Evolutionary conservation across 2,329 filamentous ascomycete species (phyloP), one percentile per base, ranked within the genome.

Genomic region (Juglanconis oblonga): DNA sequence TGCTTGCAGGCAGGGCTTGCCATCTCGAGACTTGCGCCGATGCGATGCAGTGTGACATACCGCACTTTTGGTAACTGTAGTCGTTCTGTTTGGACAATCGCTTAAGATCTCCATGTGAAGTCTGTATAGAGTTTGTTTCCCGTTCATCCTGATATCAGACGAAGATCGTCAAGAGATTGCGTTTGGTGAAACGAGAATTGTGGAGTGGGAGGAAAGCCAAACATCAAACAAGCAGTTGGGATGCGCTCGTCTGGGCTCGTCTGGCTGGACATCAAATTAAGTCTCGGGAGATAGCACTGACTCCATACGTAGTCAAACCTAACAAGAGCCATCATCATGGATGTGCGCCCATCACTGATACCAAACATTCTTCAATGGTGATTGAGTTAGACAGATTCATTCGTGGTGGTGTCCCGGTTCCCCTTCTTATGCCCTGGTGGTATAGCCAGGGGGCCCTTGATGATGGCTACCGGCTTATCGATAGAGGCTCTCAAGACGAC

Each of bases 401-500:
- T 24, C 24, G 24, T 24, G 24, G 24, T 24, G 31, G 17, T 24
- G 31, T 33, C 31, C 48, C 8, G 48, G 13, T 33, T 50, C 48
- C 48, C 48, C 48, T 35, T 50, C 14, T 35, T 33, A 35, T 6
- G 14, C 48, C 48, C 35, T 14, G 5, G 17, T n/a, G 29, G 14
- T 53, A 44, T 44, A 42, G 53, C 40, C 48, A 24, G 33, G 58
- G 58, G 29, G 44, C 9, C 48, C 40, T n/a, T 32, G 49, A 35
- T n/a, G 38, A 5, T 31, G 53, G 52, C 51, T 24, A 36, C 31
- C 42, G 47, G 13, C 47, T 57, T 52, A 52, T 35, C 52, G 57
- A 52, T 59, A 59, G 53, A 62, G 49, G 57, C 60, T 62, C 57
- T 50, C 47, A 29, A 50, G 42, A 45, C 42, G 14, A 33, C 10